Conservation (phyloP, 2,329 filamentous ascomycete species). For the Sporothrix protearum region DNA sequence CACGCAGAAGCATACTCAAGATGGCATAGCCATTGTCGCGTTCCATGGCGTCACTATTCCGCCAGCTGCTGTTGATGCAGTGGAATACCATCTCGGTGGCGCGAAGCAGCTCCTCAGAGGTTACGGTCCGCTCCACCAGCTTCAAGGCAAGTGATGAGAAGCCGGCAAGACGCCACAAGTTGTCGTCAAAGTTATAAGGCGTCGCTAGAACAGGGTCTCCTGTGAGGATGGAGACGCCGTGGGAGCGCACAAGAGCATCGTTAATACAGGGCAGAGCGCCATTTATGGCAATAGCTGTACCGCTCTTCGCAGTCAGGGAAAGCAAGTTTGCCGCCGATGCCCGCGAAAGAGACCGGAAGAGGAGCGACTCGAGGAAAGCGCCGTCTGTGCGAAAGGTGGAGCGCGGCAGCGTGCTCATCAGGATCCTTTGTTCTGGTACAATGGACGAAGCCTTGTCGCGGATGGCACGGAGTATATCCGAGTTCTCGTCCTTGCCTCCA, state of each 20-base stretch:
- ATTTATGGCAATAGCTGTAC: conserved; percentile 80
- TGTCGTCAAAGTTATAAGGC: conserved; percentile 84
- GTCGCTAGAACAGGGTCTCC: conserved; percentile 78
- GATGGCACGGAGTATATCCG: conserved; percentile 87
- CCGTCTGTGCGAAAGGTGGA: conserved; percentile 80
- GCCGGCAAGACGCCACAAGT: conserved; percentile 87
- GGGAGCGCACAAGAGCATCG: conserved; percentile 75
- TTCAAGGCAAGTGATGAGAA: conserved; percentile 83
- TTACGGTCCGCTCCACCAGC: conserved; percentile 72
- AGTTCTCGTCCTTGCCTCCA: conserved; percentile 82
- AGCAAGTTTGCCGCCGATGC: conserved; percentile 65
- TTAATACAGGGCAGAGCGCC: conserved; percentile 82
- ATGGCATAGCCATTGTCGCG: conserved; percentile 91
- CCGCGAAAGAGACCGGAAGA: conserved; percentile 73
- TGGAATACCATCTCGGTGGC: conserved; percentile 81
- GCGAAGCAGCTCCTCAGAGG: conserved; percentile 66
- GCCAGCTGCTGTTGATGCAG: conserved; percentile 86
- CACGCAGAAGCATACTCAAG: conserved; percentile 74
- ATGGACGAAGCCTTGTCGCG: conserved; percentile 78
- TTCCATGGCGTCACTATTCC: conserved; percentile 98
- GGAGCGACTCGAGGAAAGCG: conserved; percentile 69
- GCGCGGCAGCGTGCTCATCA: conserved; percentile 78
- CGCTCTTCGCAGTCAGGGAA: conserved; percentile 66
- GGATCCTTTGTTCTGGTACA: conserved; percentile 73
- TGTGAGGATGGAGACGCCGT: conserved; percentile 77